phyloP scores from a whole-genome alignment of 805 yeast species.

The Grigorovia humatica region DNA sequence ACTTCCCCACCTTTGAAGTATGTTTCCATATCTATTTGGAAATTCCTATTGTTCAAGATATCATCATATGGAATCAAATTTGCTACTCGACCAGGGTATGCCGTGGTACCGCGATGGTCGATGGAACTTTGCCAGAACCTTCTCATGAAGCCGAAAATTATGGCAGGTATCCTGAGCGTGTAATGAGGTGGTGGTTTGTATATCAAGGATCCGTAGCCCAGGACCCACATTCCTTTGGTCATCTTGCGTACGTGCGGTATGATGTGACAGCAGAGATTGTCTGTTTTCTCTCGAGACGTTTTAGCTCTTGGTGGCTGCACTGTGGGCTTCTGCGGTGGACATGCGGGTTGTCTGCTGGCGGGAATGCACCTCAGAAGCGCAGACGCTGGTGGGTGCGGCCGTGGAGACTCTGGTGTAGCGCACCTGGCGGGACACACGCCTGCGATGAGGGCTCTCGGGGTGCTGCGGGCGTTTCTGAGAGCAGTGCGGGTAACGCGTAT shows the following conservation, averaged over 20 bases:
- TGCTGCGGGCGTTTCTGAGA: too few species aligned
- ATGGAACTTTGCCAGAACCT: slow-evolving; percentile 87
- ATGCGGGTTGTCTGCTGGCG: too few species aligned
- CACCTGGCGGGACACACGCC: too few species aligned
- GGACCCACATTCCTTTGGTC: slow-evolving; percentile 48
- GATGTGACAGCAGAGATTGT: too few species aligned
- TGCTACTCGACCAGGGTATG: slow-evolving; percentile 80
- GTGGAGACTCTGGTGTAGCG: too few species aligned
- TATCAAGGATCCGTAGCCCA: slow-evolving; percentile 83
- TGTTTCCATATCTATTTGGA: slow-evolving; percentile 34
- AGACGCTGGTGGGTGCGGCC: too few species aligned
- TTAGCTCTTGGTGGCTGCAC: too few species aligned
- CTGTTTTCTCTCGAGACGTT: too few species aligned
- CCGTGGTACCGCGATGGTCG: slow-evolving; percentile 86
- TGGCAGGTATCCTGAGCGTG: slow-evolving; percentile 56
- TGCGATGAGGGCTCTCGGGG: too few species aligned
- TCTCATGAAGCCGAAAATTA: slow-evolving; percentile 63
- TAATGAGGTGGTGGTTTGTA: slow-evolving; percentile 82
- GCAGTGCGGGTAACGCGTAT: too few species aligned
- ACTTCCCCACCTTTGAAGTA: slow-evolving; percentile 3
- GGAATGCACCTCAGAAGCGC: too few species aligned
- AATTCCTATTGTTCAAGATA: slow-evolving; percentile 32
- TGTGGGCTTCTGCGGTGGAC: too few species aligned
- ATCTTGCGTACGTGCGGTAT: not conserved
- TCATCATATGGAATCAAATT: slow-evolving; percentile 60